Evolutionary conservation across 2,329 filamentous ascomycete genomes (phyloP), one percentile per base, ranked within the genome.

Genomic region (Exophiala sp.): DNA sequence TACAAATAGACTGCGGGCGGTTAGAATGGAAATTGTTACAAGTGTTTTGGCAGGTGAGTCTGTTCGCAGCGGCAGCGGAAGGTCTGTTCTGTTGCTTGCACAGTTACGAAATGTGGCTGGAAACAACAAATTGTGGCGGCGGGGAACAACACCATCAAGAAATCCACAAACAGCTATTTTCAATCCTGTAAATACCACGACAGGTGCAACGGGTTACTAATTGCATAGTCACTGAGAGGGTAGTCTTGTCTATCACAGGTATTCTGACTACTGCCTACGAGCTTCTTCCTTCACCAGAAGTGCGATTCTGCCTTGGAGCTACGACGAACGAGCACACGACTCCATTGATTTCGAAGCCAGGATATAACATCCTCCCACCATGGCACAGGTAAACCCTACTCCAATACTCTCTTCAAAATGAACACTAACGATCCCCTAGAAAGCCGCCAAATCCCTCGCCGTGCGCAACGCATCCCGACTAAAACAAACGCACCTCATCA

Each of bases 401-500:
- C 24, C 10, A 33, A 16, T 20, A 11, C n/a, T n/a, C 20, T 29
- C 4, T 46, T 29, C 43, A 11, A 32, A 16, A 29, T 16, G 12
- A 3, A 12, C 18, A 34, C 48, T 51, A 38, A 51, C 29, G 12
- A 34, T n/a, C 20, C 21, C 12, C 18, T 52, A 78, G 75, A 78
- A 76, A 77, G 75, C 75, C 54, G 69, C 74, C 60, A 78, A 78
- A 66, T 77, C 79, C 39, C 80, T 86, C 51, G 94, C 94, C 53
- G 87, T 87, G 63, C 83, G 87, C 73, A 97, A 97, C 72, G 78
- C 82, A 43, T 77, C 83, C 33, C 79, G 87, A 40, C 84, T 99
- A 43, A 88, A 87, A 68, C 89, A 85, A 67, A 89, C 94, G 21
- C 92, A 96, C 70, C 76, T 89, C 51, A 87, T 88, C 58, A 86